Percentiles rank a stretch among this genome's conserved stretches.
phyloP scores from a whole-genome alignment of 345 rosid species.

The Corchorus capsularis region DNA sequence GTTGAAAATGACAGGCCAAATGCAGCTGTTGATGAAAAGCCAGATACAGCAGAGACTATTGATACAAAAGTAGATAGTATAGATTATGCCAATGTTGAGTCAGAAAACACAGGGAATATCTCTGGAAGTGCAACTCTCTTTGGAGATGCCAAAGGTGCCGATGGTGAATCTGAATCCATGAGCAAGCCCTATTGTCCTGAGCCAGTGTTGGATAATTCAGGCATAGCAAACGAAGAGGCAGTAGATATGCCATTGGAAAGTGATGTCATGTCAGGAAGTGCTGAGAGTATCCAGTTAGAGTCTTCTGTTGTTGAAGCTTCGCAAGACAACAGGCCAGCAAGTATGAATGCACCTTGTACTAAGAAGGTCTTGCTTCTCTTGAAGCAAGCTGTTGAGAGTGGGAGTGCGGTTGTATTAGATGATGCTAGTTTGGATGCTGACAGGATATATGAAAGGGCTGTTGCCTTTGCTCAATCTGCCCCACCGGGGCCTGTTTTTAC shows the following conservation, averaged over 20 bases:
- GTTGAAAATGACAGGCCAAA: conserved; percentile 12
- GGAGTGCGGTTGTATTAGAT: conserved; percentile 62
- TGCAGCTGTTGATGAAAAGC: conserved; percentile 14
- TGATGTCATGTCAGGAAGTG: conserved; percentile 7
- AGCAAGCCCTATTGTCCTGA: conserved; percentile 22
- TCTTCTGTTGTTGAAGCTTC: conserved; percentile 28
- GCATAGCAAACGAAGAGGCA: conserved; percentile 25
- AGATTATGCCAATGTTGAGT: conserved; percentile 18
- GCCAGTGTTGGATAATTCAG: neutral
- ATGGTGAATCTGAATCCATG: conserved; percentile 28
- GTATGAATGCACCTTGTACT: conserved; percentile 25
- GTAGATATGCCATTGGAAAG: conserved; percentile 9
- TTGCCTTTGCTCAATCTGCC: conserved; percentile 60
- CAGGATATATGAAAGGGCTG: conserved; percentile 49
- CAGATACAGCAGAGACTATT: conserved; percentile 22
- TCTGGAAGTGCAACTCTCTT: conserved; percentile 5
- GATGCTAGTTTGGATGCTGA: conserved; percentile 60
- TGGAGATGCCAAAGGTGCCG: conserved; percentile 8
- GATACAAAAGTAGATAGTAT: conserved; percentile 3
- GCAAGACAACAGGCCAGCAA: conserved; percentile 25
- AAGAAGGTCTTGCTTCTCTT: conserved; percentile 48
- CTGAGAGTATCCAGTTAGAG: conserved; percentile 16
- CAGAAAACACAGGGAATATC: conserved; percentile 8
- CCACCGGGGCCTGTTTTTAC: conserved; percentile 62
- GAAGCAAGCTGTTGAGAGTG: conserved; percentile 74